Evolutionary conservation across 768 basidiomycete genomes (phyloP), one percentile per base, ranked within the genome.

Genomic region (Psilocybe sp.): DNA sequence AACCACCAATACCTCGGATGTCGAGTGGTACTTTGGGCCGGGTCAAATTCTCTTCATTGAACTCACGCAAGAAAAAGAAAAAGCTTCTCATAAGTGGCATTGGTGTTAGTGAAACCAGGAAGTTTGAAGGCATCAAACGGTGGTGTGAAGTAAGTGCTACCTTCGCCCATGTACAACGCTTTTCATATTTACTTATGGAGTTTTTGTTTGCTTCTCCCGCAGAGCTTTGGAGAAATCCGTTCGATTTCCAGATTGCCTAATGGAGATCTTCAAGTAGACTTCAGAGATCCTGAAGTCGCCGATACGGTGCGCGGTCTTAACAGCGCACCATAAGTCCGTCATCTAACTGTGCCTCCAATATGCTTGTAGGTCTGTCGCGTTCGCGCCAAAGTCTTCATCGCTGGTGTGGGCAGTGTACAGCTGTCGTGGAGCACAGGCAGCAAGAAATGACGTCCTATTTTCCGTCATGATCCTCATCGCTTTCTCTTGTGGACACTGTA

Each of bases 171-270:
- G 6, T 47, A 53, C 50, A 16, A 47, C 34, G 23, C 31, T 31
- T 47, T 23, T 18, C 32, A 39, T 31, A 44, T 6, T 6, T 44
- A 37, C 36, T 32, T 35, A 43, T 46, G 18, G 18, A 10, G 39
- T 11, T 40, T 45, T 4, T 13, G n/a, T 11, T 40, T 37, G 34
- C 14, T 43, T 32, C 15, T 48, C 23, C 31, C 43, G 12, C 51
- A 88, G 87, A 80, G 74, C 55, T 91, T 91, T 66, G 89, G 89
- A 37, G 87, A 88, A 67, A 66, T 91, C 10, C 82, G 78, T 56
- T 81, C 83, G 54, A 88, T 91, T 60, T 78, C 73, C 34, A 74
- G 87, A 44, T 80, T 85, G 75, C 83, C 84, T 44, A 89, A 88
- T 54, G 85, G 85, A 39, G 88, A 91, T 65, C 67, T 90, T n/a